phyloP scores from a whole-genome alignment of 306 rosid species.

The Castanea sativa region DNA sequence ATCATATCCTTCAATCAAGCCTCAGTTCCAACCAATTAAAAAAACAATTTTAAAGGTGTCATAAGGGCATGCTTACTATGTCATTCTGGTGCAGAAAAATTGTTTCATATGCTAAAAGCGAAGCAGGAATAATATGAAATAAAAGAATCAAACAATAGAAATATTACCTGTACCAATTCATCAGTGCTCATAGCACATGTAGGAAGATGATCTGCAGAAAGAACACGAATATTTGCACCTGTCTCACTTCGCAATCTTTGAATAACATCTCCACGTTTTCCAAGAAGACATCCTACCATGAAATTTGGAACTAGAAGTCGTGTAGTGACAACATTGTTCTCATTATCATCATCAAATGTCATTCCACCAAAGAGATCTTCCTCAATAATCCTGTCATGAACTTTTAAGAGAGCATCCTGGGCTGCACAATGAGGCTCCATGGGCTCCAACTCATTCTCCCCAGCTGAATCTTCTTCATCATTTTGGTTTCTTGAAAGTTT shows the following conservation, averaged over 20 bases:
- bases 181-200: slow-evolving; percentile 35
- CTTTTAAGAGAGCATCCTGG: slow-evolving; percentile 35
- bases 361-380: slow-evolving; percentile 31
- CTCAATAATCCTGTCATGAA: slow-evolving; percentile 33
- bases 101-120: not conserved
- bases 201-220: slow-evolving; percentile 37
- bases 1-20: not conserved
- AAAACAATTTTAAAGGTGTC: not conserved
- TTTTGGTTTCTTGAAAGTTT: slow-evolving; percentile 13
- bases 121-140: not conserved
- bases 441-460: not conserved
- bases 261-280: slow-evolving; percentile 37
- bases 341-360: slow-evolving; percentile 30
- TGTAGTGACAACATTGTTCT: slow-evolving; percentile 19
- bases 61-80: not conserved
- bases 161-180: slow-evolving; percentile 36
- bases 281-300: slow-evolving; percentile 38
- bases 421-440: slow-evolving; percentile 37
- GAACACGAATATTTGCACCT: slow-evolving; percentile 35
- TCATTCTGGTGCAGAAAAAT: not conserved
- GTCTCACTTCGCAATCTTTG: slow-evolving; percentile 37
- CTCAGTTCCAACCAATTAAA: not conserved
- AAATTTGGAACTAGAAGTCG: slow-evolving; percentile 33
- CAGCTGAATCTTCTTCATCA: slow-evolving; percentile 14
- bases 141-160: not conserved